These are phyloP conservation scores for Thelonectria discophora DNA, from an alignment of 2,329 filamentous ascomycete species.

Conservation along the genomic window DNA sequence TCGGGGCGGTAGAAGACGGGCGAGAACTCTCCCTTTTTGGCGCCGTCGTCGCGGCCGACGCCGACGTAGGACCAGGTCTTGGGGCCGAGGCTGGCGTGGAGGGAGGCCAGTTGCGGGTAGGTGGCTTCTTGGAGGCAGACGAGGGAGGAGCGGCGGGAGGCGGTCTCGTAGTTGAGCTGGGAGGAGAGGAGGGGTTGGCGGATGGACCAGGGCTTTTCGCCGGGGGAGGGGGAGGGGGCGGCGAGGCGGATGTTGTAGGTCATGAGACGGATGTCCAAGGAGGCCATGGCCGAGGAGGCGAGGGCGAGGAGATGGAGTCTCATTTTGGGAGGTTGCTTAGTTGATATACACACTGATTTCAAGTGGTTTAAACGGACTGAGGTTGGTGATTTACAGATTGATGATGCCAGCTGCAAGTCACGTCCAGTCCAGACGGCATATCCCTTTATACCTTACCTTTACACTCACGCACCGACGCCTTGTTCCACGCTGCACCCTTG, in stretches of 20 bases:
- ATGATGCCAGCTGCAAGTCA: no score
- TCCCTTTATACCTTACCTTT: no score
- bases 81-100: conserved; percentile 54
- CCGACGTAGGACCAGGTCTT: conserved; percentile 61
- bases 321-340: conserved; percentile 34
- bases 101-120: conserved; percentile 65
- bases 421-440: no score
- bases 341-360: no score
- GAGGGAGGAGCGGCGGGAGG: conserved; percentile 57
- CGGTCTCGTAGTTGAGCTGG: conserved; percentile 61
- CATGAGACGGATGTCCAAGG: conserved; percentile 59
- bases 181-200: conserved; percentile 62
- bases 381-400: no score
- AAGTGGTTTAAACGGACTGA: no score
- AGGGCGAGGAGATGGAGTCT: conserved; percentile 27
- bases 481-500: no score
- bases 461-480: no score
- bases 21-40: conserved; percentile 70
- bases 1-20: conserved; percentile 70
- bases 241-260: conserved; percentile 73
- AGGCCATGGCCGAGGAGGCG: conserved; percentile 20
- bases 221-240: conserved; percentile 55
- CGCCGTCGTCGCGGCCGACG: conserved; percentile 67
- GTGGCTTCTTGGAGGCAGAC: conserved; percentile 75
- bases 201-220: conserved; percentile 65